These are phyloP conservation scores for Pythium rishiriense DNA, from an alignment of 352 stramenopile genomes.

Conservation along the genomic window DNA sequence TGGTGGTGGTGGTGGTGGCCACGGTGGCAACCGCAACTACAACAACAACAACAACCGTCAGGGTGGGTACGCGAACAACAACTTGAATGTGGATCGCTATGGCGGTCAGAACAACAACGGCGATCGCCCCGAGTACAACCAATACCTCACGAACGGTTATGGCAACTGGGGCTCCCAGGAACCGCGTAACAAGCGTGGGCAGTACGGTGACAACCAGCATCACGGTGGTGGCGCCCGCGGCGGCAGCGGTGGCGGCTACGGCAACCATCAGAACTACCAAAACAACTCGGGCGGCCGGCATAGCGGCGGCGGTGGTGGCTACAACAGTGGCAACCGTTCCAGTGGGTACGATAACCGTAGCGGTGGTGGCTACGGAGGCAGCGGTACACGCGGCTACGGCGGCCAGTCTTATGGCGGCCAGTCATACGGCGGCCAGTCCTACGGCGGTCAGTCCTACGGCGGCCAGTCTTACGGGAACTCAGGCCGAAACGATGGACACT, in stretches of 20 bases:
- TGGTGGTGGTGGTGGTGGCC: conserved; percentile 37
- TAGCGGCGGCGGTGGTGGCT: conserved; percentile 16
- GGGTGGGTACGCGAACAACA: conserved; percentile 43
- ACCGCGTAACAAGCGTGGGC: conserved; percentile 70
- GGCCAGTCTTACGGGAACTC: conserved; percentile 24
- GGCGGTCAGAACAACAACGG: conserved; percentile 29
- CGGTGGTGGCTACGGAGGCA: conserved; percentile 7
- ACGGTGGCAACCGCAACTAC: conserved; percentile 27
- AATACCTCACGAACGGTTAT: conserved; percentile 73
- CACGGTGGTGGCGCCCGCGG: conserved; percentile 25
- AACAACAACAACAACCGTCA: conserved; percentile 57
- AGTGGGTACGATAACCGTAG: conserved; percentile 9
- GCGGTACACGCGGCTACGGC: conserved; percentile 30
- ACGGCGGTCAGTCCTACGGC: no score
- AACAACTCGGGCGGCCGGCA: conserved; percentile 12
- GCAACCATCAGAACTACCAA: conserved; percentile 26
- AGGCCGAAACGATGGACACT: conserved; percentile 11
- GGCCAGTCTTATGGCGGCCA: conserved; percentile 30
- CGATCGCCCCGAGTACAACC: conserved; percentile 52
- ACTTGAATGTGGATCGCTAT: conserved; percentile 71
- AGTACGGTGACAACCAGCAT: conserved; percentile 35
- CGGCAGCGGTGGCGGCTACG: conserved; percentile 24
- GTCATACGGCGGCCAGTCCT: no score
- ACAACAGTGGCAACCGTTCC: conserved; percentile 18
- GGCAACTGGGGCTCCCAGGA: conserved; percentile 83